Evolutionary conservation across 2,329 filamentous ascomycete species (phyloP), one percentile per base, ranked within the genome.

Genomic region (Bipolaris sorokiniana): DNA sequence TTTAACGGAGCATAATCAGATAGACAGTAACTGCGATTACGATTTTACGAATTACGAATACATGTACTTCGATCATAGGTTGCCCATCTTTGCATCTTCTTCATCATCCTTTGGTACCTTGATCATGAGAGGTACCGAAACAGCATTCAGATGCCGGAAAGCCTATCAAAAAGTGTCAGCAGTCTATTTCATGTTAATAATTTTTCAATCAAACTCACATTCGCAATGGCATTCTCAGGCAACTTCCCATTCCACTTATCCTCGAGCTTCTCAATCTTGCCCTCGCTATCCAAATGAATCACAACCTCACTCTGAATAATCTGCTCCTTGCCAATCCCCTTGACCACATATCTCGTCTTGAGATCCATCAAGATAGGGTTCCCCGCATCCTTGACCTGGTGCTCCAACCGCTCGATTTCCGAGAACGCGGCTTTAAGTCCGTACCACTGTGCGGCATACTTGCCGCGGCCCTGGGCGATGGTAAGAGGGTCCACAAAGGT

Each of bases 401-500:
- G 82, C 34, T 78, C 75, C 45, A 85, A 76, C 23, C 84, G 81
- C 68, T 83, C 77, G 63, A 88, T 88, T 47, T 84, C 80, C 42
- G 76, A 79, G 70, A 88, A 88, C 2, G 84, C 81, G 3, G 81
- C 73, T 51, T 85, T 79, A 1, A 89, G 78, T 1, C 86, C 86
- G 68, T 88, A 89, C 79, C 81, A 83, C 70, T 84, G 82, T 22
- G 82, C 76, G 50, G 80, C 72, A 59, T 76, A 84, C 66, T 84
- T 80, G 61, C 83, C 79, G 52, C 83, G 81, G 7, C 86, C 86
- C 20, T 76, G 68, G 1, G 86, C 84, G 34, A 83, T 79, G 40
- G 85, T 86, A 44, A 89, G 75, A 4, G 83, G 84, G 67, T 88
- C 86, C 28, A 80, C 72, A 71, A 89, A 88, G 0, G 78, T 80